Evolutionary conservation across 345 rosid genomes (phyloP), one percentile per base, ranked within the genome.

Genomic region (Populus ilicifolia): DNA sequence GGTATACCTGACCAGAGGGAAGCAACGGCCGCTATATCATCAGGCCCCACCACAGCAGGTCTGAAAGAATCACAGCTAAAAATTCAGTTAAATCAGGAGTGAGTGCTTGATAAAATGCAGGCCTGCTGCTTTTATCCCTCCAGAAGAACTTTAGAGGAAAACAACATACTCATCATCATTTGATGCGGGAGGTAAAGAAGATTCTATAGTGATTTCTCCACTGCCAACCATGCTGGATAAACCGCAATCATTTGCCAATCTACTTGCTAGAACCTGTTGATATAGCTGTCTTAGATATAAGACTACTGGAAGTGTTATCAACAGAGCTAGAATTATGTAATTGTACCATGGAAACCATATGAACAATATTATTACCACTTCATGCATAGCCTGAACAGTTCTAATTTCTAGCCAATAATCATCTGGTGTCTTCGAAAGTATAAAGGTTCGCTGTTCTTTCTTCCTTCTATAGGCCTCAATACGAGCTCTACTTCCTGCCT

Each of bases 331-430:
- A 81, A 63, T 33, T 6, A 54, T 66, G 74, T 39, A 77, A 74
- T 18, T 62, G 66, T 36, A 79, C 56, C 44, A 72, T 33, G 11
- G 25, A 18, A 21, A 20, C 13, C 64, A 67, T 33, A 73, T 18
- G 75, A 63, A 38, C 25, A 67, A 78, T 30, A 71, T 69, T 69
- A 74, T 86, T 93, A 93, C 99, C 96, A 92, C 90, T 84, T 96
- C 97, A 69, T 92, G 99, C 97, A 96, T 96, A 73, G 98, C 98
- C 80, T 90, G 92, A 84, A 92, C 98, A 80, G 97, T 85, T 87
- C 90, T 89, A 77, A 93, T 96, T 84, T 96, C 99, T 80, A 92
- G 96, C 99, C 99, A 96, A 84, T 96, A 96, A 83, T 96, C 98
- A 80, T 87, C 89, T 5, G 99, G 96, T 41, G 90, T 80, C 86